phyloP scores from a whole-genome alignment of 2,329 filamentous ascomycete genomes.

The Macrophomina phaseolina region DNA sequence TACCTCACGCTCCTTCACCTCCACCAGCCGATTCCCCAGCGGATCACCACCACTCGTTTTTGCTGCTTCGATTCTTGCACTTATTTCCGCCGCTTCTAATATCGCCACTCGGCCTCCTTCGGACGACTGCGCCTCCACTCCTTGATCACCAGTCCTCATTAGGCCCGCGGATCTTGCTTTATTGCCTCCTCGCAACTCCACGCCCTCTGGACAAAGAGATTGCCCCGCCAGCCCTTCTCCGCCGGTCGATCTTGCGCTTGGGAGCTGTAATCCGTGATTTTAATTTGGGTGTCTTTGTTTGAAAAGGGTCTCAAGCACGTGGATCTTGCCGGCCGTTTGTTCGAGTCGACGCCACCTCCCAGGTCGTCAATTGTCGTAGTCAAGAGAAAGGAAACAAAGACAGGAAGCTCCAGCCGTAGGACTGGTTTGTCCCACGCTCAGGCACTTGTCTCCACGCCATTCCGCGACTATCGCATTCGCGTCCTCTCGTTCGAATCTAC shows the following conservation, averaged over 20 bases:
- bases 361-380: conserved; percentile 15
- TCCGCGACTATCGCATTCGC: conserved; percentile 33
- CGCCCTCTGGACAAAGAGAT: conserved; percentile 6
- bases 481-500: conserved; percentile 35
- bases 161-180: conserved; percentile 1
- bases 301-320: conserved; percentile 19
- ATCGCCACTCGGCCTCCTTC: conserved; percentile 29
- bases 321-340: conserved; percentile 9
- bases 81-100: conserved; percentile 27
- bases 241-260: conserved; percentile 15
- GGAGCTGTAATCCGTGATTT: conserved; percentile 16
- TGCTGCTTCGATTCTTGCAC: conserved; percentile 31
- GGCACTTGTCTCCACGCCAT: conserved; percentile 32
- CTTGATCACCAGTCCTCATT: background rate
- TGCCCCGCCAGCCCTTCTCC: background rate
- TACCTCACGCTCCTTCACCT: conserved; percentile 40
- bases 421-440: conserved; percentile 27
- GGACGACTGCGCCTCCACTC: conserved; percentile 29
- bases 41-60: conserved; percentile 43
- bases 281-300: conserved; percentile 23
- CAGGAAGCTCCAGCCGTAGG: background rate
- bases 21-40: conserved; percentile 39
- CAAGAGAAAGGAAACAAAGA: conserved; percentile 7
- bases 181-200: conserved; percentile 5
- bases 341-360: conserved; percentile 21